Conservation (phyloP, 140 eudicot genomes). For the Ambrosia hybrid region DNA sequence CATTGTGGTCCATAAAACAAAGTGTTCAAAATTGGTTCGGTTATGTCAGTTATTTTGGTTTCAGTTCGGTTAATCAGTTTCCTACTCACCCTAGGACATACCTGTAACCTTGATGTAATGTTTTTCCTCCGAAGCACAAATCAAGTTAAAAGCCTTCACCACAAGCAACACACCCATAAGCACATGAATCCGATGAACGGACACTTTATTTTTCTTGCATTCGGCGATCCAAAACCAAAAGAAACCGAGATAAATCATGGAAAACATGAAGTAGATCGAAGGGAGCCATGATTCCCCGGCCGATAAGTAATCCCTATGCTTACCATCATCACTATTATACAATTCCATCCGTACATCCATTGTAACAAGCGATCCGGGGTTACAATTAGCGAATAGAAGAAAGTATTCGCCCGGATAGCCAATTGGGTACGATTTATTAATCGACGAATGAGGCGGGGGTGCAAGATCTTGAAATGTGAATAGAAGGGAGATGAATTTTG, state of each 20-base stretch:
- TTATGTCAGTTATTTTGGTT: too few relatives aligned
- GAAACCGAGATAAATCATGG: conserved; percentile 37
- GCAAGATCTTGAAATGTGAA: conserved; percentile 48
- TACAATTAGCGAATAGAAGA: conserved; percentile 52
- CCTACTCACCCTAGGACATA: too few relatives aligned
- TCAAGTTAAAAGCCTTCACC: conserved; percentile 39
- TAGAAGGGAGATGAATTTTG: conserved; percentile 30
- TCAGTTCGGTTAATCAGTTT: too few relatives aligned
- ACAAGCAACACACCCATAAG: conserved; percentile 50
- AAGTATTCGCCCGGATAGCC: conserved; percentile 41
- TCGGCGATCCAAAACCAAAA: conserved; percentile 39
- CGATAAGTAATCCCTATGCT: conserved; percentile 41
- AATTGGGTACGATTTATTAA: conserved; percentile 39
- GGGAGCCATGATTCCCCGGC: conserved; percentile 51
- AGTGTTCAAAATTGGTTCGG: too few relatives aligned
- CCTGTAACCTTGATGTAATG: conserved; percentile 47
- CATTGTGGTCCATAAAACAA: too few relatives aligned
- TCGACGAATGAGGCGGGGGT: conserved; percentile 35
- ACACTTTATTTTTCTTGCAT: conserved; percentile 35
- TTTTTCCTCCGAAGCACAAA: conserved; percentile 44
- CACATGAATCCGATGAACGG: conserved; percentile 45
- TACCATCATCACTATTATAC: conserved; percentile 34
- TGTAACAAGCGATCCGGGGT: conserved; percentile 33
- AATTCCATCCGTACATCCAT: conserved; percentile 47
- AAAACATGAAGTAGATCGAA: conserved; percentile 27